Conservation (phyloP, 805 yeast species). For the Yamadazyma kitorensis region DNA sequence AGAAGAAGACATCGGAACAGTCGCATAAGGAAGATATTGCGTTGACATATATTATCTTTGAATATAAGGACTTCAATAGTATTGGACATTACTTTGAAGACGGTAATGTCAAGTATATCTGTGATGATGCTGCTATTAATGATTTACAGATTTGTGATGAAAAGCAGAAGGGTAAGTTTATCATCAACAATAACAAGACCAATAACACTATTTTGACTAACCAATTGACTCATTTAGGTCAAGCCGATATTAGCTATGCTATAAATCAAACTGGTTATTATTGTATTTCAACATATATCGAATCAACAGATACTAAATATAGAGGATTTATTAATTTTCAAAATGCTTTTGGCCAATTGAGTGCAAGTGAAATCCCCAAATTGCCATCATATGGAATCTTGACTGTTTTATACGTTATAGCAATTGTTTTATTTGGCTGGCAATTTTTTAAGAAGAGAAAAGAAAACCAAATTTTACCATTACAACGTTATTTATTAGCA, state of each 20-base stretch:
- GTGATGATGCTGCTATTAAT: conserved; percentile 67
- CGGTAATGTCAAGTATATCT: conserved; percentile 53
- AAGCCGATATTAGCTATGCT: conserved; percentile 58
- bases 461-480: conserved; percentile 74
- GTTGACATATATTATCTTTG: conserved; percentile 74
- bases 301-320: conserved; percentile 44
- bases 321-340: conserved; percentile 75
- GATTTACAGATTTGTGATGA: conserved; percentile 50
- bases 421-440: conserved; percentile 79
- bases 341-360: conserved; percentile 85
- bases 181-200: conserved; percentile 47
- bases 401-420: conserved; percentile 78
- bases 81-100: conserved; percentile 55
- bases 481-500: conserved; percentile 87
- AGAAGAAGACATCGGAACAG: conserved; percentile 18
- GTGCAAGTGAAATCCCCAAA: conserved; percentile 90
- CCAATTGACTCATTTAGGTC: conserved; percentile 54
- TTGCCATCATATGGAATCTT: conserved; percentile 84
- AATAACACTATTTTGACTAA: conserved; percentile 57
- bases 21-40: conserved; percentile 34
- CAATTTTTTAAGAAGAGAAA: conserved; percentile 78
- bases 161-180: conserved; percentile 58
- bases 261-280: conserved; percentile 83
- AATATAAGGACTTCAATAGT: conserved; percentile 69
- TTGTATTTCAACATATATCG: conserved; percentile 74